Conservation (phyloP, 352 stramenopile species). For the Bremia lactucae region DNA sequence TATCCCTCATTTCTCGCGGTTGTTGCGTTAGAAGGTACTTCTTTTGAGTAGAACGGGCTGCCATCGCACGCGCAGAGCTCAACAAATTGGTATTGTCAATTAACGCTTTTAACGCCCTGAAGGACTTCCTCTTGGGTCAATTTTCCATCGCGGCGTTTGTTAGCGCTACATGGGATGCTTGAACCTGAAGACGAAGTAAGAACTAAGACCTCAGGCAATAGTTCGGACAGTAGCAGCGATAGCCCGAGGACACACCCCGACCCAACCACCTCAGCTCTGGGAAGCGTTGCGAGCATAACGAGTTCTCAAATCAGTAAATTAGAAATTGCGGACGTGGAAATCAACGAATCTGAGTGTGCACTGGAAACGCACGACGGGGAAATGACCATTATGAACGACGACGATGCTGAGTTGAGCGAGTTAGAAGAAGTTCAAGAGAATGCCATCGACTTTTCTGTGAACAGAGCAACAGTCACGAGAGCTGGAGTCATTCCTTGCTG, state of each 20-base stretch:
- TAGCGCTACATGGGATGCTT: slow-evolving; percentile 44
- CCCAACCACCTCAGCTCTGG: slow-evolving; percentile 10
- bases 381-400: slow-evolving; percentile 65
- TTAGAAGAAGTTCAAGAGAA: slow-evolving; percentile 60
- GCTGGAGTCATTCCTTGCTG: slow-evolving; percentile 68
- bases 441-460: slow-evolving; percentile 68
- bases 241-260: slow-evolving; percentile 4
- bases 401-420: slow-evolving; percentile 32
- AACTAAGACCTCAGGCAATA: slow-evolving; percentile 12
- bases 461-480: slow-evolving; percentile 54
- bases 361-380: slow-evolving; percentile 36
- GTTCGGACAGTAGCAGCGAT: slow-evolving; percentile 11
- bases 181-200: slow-evolving; percentile 18
- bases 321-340: slow-evolving; percentile 4
- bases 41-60: neutral
- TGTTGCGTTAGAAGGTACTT: neutral
- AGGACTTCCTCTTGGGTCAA: slow-evolving; percentile 6
- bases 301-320: slow-evolving; percentile 17
- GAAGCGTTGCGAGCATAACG: slow-evolving; percentile 13
- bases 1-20: neutral
- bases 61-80: slow-evolving; percentile 3
- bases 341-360: slow-evolving; percentile 28
- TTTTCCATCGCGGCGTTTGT: slow-evolving; percentile 6
- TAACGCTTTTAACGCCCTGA: neutral
- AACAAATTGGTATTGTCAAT: neutral